A percentile compares a stretch with the other conserved stretches of the same genome.
Evolutionary conservation across 2,329 filamentous ascomycete species (phyloP).

Genomic region (Fusarium denticulatum): DNA sequence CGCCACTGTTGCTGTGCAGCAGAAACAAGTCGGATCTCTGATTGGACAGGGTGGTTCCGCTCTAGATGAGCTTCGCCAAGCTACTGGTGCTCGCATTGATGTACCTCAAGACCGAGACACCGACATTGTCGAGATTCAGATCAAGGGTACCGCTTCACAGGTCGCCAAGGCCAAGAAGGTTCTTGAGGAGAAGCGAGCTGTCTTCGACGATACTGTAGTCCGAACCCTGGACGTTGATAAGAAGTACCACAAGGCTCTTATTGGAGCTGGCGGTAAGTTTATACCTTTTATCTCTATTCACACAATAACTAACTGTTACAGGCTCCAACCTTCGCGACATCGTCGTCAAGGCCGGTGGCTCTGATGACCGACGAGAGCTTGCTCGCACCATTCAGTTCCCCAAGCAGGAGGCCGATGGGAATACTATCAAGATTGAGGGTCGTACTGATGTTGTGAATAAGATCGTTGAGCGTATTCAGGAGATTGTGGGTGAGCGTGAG

Average conservation of each 20-base stretch:
- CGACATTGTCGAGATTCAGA: slow-evolving; percentile 82
- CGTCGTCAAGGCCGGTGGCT: slow-evolving; percentile 87
- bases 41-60: slow-evolving; percentile 91
- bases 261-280: slow-evolving; percentile 84
- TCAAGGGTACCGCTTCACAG: slow-evolving; percentile 92
- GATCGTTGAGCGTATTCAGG: slow-evolving; percentile 83
- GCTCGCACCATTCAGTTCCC: slow-evolving; percentile 95
- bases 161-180: slow-evolving; percentile 93
- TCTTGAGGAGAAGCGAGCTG: slow-evolving; percentile 83
- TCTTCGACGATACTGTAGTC: slow-evolving; percentile 90
- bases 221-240: slow-evolving; percentile 90
- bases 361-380: slow-evolving; percentile 83
- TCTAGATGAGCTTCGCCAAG: slow-evolving; percentile 87
- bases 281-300: background rate
- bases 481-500: slow-evolving; percentile 83
- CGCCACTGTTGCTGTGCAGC: slow-evolving; percentile 84
- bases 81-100: slow-evolving; percentile 89
- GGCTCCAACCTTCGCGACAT: slow-evolving; percentile 88
- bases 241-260: slow-evolving; percentile 90
- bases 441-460: slow-evolving; percentile 86
- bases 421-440: slow-evolving; percentile 88
- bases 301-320: slow-evolving; percentile 53
- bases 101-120: slow-evolving; percentile 84
- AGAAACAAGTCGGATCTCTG: slow-evolving; percentile 90
- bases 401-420: slow-evolving; percentile 83